Base-by-base conservation (phyloP, 2,329 filamentous ascomycete species). In the Beauveria sp. region DNA sequence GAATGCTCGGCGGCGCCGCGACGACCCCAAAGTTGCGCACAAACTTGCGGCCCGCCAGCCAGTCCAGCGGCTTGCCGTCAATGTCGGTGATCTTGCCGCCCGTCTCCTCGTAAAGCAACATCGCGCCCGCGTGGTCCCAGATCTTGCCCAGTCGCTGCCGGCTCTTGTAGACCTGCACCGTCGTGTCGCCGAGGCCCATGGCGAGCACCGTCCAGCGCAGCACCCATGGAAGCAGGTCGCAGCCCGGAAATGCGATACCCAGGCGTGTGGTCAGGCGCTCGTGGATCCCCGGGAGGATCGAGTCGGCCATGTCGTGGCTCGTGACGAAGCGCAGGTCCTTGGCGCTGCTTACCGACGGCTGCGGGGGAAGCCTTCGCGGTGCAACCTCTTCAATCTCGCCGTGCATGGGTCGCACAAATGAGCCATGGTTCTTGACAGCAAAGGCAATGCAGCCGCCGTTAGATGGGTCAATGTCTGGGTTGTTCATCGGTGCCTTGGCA, bases 121-220 rank as follows among this genome's bases (percentile, higher is more conserved):
- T 84, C 0, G 82, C 83, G 2, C 83, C 83, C 0, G 82, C 82
- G 61, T 86, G 83, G 63, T 86, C 83, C 83, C 82, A 86, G 1
- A 81, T 74, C 71, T 86, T 85, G 10, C 77, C 83, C 12, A 73
- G 73, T 0, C 81, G 73, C 26, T 77, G 74, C 22, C 74, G 72
- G 24, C 71, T 70, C 64, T 77, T 79, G 71, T 85, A 86, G 10
- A 83, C 77, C 81, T 82, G 85, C 10, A 84, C 75, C 0, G 80
- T 84, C 46, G 77, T 74, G 69, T 84, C 81, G 10, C 77, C 81
- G 5, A 80, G 70, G 0, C 82, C 81, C 58, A 83, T 71, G 0
- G 81, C 82, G 24, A 85, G 73, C 2, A 72, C 72, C 0, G 78
- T 77, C 81, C 82, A 86, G 14, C 82, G 77, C 9, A 82, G 73